phyloP scores from a whole-genome alignment of 805 yeast species.

The Nakazawaea sp. region DNA sequence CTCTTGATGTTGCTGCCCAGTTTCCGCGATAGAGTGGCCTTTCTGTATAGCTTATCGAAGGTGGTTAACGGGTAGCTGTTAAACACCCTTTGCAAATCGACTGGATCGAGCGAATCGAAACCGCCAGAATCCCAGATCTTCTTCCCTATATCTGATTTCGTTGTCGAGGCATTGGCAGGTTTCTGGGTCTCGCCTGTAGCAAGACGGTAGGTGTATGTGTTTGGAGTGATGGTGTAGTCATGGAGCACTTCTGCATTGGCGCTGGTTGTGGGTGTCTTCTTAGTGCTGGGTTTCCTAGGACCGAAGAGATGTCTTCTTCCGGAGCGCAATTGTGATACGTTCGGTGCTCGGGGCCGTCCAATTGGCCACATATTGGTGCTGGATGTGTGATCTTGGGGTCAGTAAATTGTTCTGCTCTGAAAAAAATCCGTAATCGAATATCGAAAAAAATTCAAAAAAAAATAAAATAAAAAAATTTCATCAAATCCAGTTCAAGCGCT shows the following conservation, averaged over 20 bases:
- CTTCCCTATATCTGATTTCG: neutral
- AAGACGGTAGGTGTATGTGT: conserved; percentile 15
- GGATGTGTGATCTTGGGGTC: too few species aligned
- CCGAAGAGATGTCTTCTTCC: neutral
- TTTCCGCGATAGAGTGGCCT: conserved; percentile 19
- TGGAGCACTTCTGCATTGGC: neutral
- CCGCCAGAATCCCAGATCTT: conserved; percentile 27
- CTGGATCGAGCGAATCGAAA: conserved; percentile 24
- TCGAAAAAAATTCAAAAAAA: too few species aligned
- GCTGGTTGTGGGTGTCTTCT: neutral
- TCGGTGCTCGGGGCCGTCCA: too few species aligned
- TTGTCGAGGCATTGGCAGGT: neutral
- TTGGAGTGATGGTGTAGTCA: conserved; percentile 17
- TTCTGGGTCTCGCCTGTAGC: neutral
- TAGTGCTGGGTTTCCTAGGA: neutral
- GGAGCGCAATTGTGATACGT: too few species aligned
- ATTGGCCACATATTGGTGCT: too few species aligned
- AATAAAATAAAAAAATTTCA: too few species aligned
- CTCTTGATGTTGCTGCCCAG: conserved; percentile 24
- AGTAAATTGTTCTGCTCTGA: too few species aligned
- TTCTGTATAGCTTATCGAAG: conserved; percentile 25
- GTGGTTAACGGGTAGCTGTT: conserved; percentile 36
- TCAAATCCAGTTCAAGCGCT: too few species aligned
- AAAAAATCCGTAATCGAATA: too few species aligned
- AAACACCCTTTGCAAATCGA: conserved; percentile 28